These are phyloP conservation scores for Ceratocystis huliohia DNA, from an alignment of 2,329 filamentous ascomycete species.

Conservation along the genomic window DNA sequence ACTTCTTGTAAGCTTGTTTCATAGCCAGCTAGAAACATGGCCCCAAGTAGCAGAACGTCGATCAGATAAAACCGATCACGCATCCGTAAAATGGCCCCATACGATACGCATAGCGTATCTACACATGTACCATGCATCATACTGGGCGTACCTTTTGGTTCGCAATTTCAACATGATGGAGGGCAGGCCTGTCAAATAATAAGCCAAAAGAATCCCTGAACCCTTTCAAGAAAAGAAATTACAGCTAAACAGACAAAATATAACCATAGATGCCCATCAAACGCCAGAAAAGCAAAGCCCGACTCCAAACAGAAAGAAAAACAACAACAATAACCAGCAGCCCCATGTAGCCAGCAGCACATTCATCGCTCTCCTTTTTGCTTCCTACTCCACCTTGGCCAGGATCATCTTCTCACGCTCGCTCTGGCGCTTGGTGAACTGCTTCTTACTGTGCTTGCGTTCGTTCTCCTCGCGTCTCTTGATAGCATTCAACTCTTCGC, in stretches of 20 bases:
- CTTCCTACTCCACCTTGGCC: conserved; percentile 41
- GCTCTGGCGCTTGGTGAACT: conserved; percentile 55
- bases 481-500: conserved; percentile 71
- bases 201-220: background rate
- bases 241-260: conserved; percentile 8
- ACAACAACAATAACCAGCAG: background rate
- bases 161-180: background rate
- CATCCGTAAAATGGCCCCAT: background rate
- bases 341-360: background rate
- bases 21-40: background rate
- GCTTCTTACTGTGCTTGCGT: conserved; percentile 78
- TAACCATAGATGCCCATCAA: conserved; percentile 10
- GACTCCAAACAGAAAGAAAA: conserved; percentile 5
- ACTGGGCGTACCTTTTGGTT: background rate
- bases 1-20: background rate
- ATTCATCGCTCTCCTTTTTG: background rate
- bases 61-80: background rate
- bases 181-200: background rate
- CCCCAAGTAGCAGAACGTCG: background rate
- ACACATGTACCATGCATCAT: background rate
- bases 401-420: conserved; percentile 92
- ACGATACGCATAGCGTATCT: background rate
- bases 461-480: conserved; percentile 92
- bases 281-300: conserved; percentile 8
- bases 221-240: background rate